Percentiles rank a stretch among this genome's conserved stretches.
These are phyloP conservation scores for Ganoderma meredithae DNA, from an alignment of 1,284 basidiomycete species.

Conservation along the genomic window DNA sequence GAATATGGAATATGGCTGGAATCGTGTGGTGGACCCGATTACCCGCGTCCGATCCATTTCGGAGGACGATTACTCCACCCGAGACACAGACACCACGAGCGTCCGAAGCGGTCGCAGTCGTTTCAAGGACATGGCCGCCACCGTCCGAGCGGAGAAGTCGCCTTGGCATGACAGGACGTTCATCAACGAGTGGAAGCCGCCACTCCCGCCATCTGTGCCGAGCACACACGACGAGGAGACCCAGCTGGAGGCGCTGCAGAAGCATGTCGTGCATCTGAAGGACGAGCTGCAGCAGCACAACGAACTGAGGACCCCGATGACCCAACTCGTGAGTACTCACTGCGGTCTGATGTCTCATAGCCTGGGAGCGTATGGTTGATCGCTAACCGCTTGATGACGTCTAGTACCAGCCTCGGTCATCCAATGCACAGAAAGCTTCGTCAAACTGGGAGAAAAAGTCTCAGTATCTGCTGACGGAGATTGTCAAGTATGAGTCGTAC, in stretches of 20 bases:
- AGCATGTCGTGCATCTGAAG: conserved; percentile 81
- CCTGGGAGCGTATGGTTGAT: conserved; percentile 13
- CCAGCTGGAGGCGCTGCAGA: conserved; percentile 87
- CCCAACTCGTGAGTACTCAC: conserved; percentile 65
- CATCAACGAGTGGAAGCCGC: conserved; percentile 95
- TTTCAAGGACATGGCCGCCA: conserved; percentile 69
- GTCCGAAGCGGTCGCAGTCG: conserved; percentile 73
- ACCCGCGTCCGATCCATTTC: conserved; percentile 63
- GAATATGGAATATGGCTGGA: conserved; percentile 99
- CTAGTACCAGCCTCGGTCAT: conserved; percentile 83
- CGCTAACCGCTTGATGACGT: conserved; percentile 11
- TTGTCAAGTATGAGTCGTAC: conserved; percentile 97
- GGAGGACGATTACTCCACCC: conserved; percentile 58
- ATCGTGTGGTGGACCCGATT: conserved; percentile 67
- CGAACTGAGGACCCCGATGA: conserved; percentile 85
- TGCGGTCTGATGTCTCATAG: conserved; percentile 20
- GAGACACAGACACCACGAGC: conserved; percentile 63
- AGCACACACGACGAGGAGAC: conserved; percentile 92
- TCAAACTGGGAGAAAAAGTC: conserved; percentile 95
- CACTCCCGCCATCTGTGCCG: conserved; percentile 81
- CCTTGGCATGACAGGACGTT: conserved; percentile 80
- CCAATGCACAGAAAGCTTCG: conserved; percentile 79
- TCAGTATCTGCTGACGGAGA: conserved; percentile 88
- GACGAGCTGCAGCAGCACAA: conserved; percentile 86
- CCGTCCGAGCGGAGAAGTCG: conserved; percentile 66